These are phyloP conservation scores for Biscogniauxia mediterranea DNA, from an alignment of 2,329 filamentous ascomycete species.

Conservation along the genomic window DNA sequence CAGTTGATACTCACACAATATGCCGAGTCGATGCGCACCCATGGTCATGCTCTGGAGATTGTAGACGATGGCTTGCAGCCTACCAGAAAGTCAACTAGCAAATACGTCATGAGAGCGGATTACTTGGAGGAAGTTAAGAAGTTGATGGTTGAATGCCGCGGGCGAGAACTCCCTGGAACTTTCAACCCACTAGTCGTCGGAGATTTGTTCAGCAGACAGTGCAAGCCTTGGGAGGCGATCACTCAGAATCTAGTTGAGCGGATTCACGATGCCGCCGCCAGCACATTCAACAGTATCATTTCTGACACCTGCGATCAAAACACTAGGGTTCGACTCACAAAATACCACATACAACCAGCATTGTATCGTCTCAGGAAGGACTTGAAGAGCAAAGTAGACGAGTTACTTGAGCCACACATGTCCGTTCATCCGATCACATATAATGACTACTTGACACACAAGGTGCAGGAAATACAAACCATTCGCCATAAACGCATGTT, in stretches of 20 bases:
- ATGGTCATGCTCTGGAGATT: conserved; percentile 26
- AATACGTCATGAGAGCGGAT: conserved; percentile 11
- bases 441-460: conserved; percentile 24
- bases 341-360: conserved; percentile 22
- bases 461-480: conserved; percentile 21
- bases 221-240: conserved; percentile 28
- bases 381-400: conserved; percentile 23
- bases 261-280: conserved; percentile 25
- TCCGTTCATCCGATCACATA: conserved; percentile 30
- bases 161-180: conserved; percentile 28
- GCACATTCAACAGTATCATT: conserved; percentile 21
- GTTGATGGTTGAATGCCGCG: conserved; percentile 26
- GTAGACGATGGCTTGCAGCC: conserved; percentile 22
- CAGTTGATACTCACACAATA: conserved; percentile 23
- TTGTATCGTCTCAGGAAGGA: conserved; percentile 19
- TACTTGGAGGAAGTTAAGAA: conserved; percentile 19
- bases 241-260: conserved; percentile 25
- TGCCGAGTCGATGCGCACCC: conserved; percentile 21
- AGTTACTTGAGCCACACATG: conserved; percentile 25
- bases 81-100: conserved; percentile 1
- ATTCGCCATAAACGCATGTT: conserved; percentile 22
- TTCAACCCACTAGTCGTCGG: conserved; percentile 27
- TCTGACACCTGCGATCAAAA: conserved; percentile 23
- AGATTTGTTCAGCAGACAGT: conserved; percentile 27
- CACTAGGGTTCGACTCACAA: conserved; percentile 23